These are phyloP conservation scores for Lunularia cruciata DNA, from an alignment of 225 moss, liverwort and hornwort species.

Conservation along the genomic window DNA sequence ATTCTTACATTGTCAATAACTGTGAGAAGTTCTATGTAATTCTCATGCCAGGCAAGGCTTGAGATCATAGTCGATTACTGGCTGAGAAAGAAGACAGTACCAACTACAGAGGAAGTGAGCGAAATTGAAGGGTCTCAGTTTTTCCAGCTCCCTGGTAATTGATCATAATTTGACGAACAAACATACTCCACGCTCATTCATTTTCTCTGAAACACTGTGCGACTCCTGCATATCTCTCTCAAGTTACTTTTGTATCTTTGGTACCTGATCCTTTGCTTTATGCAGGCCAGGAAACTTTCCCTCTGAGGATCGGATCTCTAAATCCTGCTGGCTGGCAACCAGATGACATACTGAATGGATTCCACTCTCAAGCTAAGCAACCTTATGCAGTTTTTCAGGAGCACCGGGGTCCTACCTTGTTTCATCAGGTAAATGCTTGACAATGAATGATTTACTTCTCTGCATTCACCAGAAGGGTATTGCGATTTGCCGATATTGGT, in stretches of 20 bases:
- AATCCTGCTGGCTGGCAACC: slow-evolving; percentile 35
- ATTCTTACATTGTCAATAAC: too few relatives aligned
- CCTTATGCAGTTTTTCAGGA: slow-evolving; percentile 37
- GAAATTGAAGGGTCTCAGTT: slow-evolving; percentile 62
- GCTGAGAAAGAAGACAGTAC: slow-evolving; percentile 65
- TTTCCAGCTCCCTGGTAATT: slow-evolving; percentile 50
- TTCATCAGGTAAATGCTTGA: slow-evolving; percentile 22
- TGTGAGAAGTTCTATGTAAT: background rate
- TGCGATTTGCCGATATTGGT: too few relatives aligned
- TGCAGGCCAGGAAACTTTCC: slow-evolving; percentile 30
- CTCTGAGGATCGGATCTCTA: slow-evolving; percentile 46
- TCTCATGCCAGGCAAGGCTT: slow-evolving; percentile 64
- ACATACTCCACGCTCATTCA: background rate
- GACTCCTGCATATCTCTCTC: too few relatives aligned
- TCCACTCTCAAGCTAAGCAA: slow-evolving; percentile 32
- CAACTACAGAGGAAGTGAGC: slow-evolving; percentile 79
- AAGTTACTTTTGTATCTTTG: too few relatives aligned
- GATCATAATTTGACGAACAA: too few relatives aligned
- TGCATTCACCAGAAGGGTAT: too few relatives aligned
- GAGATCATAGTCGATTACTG: slow-evolving; percentile 75
- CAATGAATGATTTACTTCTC: too few relatives aligned
- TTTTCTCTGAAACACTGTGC: too few relatives aligned
- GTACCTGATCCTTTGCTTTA: background rate
- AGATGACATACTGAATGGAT: slow-evolving; percentile 36
- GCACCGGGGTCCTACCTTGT: slow-evolving; percentile 10